These are phyloP conservation scores for Ascochyta pisi DNA, from an alignment of 2,329 filamentous ascomycete genomes.

Conservation along the genomic window DNA sequence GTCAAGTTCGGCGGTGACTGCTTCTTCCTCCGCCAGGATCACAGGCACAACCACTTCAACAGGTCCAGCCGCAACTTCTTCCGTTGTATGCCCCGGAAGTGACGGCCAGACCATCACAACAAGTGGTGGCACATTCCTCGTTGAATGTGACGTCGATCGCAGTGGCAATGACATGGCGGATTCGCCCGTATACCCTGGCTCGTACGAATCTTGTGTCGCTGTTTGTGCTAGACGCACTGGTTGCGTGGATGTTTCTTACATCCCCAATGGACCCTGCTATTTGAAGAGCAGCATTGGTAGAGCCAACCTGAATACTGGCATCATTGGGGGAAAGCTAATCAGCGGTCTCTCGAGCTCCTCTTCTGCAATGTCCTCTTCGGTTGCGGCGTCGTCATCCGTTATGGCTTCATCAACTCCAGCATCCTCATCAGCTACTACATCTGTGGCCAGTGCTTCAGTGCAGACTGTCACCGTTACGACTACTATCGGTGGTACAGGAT, in stretches of 20 bases:
- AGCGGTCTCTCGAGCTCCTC: background rate
- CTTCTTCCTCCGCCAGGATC: background rate
- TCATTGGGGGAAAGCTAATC: conserved; percentile 27
- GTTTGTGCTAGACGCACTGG: conserved; percentile 1
- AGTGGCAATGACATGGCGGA: background rate
- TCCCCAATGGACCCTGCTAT: conserved; percentile 6
- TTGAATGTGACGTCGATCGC: conserved; percentile 9
- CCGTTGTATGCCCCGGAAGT: conserved; percentile 1
- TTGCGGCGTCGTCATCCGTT: background rate
- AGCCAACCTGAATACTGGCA: conserved; percentile 5
- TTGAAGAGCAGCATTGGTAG: conserved; percentile 5
- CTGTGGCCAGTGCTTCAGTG: background rate
- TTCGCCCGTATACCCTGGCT: conserved; percentile 9
- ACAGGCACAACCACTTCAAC: background rate
- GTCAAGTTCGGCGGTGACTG: too few relatives aligned
- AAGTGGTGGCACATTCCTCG: background rate
- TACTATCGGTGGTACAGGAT: conserved; percentile 11
- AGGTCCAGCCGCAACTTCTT: background rate
- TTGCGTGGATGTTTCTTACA: conserved; percentile 4
- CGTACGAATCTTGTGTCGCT: conserved; percentile 4
- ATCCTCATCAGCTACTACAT: background rate
- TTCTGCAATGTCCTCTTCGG: background rate
- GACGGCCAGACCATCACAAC: conserved; percentile 6
- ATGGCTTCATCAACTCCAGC: background rate
- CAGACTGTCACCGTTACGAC: conserved; percentile 21